Evolutionary conservation across 2,329 filamentous ascomycete species (phyloP).

Genomic region (Arthrinium puccinioides): DNA sequence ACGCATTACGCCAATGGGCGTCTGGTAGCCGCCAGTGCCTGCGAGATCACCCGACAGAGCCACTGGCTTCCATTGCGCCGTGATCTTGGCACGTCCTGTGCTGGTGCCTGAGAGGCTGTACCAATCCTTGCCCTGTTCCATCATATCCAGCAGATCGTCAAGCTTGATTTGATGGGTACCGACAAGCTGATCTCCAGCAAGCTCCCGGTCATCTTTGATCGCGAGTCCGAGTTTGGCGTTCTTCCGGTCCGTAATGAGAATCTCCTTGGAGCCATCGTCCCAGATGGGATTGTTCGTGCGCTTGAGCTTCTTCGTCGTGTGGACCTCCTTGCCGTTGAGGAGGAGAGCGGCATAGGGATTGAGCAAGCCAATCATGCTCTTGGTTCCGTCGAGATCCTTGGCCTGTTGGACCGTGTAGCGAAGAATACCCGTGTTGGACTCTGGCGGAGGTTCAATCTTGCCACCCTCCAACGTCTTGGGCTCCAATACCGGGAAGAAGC

Average conservation of each 20-base stretch:
- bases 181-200: conserved; percentile 74
- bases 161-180: conserved; percentile 94
- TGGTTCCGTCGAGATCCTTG: conserved; percentile 88
- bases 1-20: conserved; percentile 90
- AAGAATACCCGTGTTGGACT: conserved; percentile 88
- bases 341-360: conserved; percentile 87
- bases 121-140: conserved; percentile 92
- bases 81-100: conserved; percentile 82
- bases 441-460: conserved; percentile 70
- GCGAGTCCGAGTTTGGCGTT: conserved; percentile 83
- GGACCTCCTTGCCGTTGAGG: conserved; percentile 87
- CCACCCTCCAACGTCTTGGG: conserved; percentile 67
- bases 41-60: conserved; percentile 70
- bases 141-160: conserved; percentile 85
- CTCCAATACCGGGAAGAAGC: conserved; percentile 91
- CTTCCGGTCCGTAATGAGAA: conserved; percentile 90
- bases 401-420: conserved; percentile 92
- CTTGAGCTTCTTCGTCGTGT: conserved; percentile 86
- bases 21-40: conserved; percentile 82
- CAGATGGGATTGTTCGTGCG: conserved; percentile 96
- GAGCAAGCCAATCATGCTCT: conserved; percentile 83
- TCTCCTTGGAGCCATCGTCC: conserved; percentile 86
- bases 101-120: conserved; percentile 79
- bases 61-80: conserved; percentile 91
- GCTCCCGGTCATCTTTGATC: conserved; percentile 90